Percentiles rank a stretch among this genome's conserved stretches.
These are phyloP conservation scores for Barbatosphaeria neglecta DNA, from an alignment of 495 filamentous ascomycete genomes.

Conservation along the genomic window DNA sequence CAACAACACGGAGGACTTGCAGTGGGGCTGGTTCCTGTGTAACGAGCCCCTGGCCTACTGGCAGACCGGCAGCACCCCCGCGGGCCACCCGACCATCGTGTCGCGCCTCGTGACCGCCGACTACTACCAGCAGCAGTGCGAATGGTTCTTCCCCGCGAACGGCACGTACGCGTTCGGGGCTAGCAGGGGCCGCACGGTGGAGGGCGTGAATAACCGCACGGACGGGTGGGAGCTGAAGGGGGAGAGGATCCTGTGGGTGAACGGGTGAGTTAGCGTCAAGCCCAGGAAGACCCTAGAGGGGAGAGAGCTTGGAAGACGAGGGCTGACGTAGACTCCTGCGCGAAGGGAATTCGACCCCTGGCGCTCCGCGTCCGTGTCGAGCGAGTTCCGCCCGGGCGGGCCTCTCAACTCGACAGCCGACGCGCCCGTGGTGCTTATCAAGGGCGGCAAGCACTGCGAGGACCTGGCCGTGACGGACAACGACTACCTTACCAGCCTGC, in stretches of 20 bases:
- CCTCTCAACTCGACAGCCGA: conserved; percentile 30
- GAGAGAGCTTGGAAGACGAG: background rate
- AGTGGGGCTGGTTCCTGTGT: conserved; percentile 54
- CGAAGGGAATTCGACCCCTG: conserved; percentile 47
- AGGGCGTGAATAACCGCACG: conserved; percentile 42
- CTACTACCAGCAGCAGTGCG: conserved; percentile 51
- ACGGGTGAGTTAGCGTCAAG: conserved; percentile 43
- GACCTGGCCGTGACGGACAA: conserved; percentile 29
- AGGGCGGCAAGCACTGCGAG: conserved; percentile 39
- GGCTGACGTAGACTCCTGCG: background rate
- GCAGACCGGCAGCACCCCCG: conserved; percentile 43
- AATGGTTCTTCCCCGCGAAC: conserved; percentile 43
- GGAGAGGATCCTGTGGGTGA: conserved; percentile 46
- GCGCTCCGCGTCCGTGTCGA: conserved; percentile 40
- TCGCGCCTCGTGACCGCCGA: conserved; percentile 41
- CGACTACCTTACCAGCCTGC: conserved; percentile 20
- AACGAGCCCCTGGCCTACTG: conserved; percentile 53
- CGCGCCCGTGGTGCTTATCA: conserved; percentile 40
- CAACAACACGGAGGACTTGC: conserved; percentile 37
- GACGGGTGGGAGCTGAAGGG: conserved; percentile 45
- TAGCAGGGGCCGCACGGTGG: conserved; percentile 35
- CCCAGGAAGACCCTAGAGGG: too few relatives aligned
- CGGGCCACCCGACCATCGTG: conserved; percentile 28
- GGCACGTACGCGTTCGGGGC: conserved; percentile 38
- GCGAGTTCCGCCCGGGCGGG: conserved; percentile 41